Conservation (phyloP, 768 basidiomycete species). For the Russula lepida region DNA sequence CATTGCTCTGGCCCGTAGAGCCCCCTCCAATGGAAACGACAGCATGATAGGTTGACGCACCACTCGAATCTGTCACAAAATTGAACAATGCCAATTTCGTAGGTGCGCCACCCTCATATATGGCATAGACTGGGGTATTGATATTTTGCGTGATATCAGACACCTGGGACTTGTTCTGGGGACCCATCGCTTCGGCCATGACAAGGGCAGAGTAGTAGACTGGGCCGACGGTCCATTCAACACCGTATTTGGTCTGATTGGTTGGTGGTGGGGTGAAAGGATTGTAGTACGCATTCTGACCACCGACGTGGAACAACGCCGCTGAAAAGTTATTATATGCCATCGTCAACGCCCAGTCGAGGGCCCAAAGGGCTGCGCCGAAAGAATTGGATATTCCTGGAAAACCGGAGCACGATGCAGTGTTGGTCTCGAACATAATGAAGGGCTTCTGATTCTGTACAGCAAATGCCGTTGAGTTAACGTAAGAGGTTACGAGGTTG, state of each 20-base stretch:
- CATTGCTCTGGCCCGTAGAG: conserved; percentile 32
- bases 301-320: conserved; percentile 47
- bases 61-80: conserved; percentile 53
- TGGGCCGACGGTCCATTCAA: conserved; percentile 64
- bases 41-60: conserved; percentile 45
- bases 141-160: conserved; percentile 46
- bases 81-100: conserved; percentile 65
- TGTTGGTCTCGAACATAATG: conserved; percentile 52
- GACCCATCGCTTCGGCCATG: conserved; percentile 61
- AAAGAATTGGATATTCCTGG: conserved; percentile 50
- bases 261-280: conserved; percentile 39
- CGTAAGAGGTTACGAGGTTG: conserved; percentile 44
- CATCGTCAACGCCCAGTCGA: conserved; percentile 47
- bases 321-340: conserved; percentile 40
- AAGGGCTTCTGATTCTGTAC: conserved; percentile 35
- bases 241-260: conserved; percentile 44
- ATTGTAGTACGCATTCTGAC: conserved; percentile 59
- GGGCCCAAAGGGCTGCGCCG: conserved; percentile 43
- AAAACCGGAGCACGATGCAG: conserved; percentile 45
- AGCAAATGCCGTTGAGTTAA: conserved; percentile 37
- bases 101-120: conserved; percentile 63
- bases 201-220: conserved; percentile 67
- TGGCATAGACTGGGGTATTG: conserved; percentile 56
- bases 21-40: conserved; percentile 42
- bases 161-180: conserved; percentile 52